phyloP scores from a whole-genome alignment of 202 grass and related monocot species.

The Sporobolus alterniflorus region DNA sequence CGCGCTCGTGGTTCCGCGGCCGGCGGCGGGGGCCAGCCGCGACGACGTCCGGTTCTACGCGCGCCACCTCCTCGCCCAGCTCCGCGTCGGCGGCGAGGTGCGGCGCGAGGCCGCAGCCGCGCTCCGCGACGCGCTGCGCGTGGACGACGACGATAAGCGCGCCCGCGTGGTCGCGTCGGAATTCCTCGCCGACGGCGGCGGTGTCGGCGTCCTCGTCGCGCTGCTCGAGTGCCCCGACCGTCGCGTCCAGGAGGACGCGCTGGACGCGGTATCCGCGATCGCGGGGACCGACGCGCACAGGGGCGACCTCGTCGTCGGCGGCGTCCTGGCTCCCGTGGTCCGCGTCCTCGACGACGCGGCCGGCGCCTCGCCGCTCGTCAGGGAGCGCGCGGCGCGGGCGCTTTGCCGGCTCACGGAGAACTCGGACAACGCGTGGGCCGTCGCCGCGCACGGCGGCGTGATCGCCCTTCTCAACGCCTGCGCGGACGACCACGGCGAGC shows the following conservation, averaged over 20 bases:
- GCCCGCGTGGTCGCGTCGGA: conserved; percentile 61
- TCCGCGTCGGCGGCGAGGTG: conserved; percentile 68
- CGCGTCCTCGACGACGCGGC: conserved; percentile 48
- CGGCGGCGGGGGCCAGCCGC: conserved; percentile 47
- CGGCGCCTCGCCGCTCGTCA: conserved; percentile 26
- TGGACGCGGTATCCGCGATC: conserved; percentile 61
- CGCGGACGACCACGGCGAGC: conserved; percentile 52
- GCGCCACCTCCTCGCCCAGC: conserved; percentile 72
- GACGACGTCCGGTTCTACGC: conserved; percentile 92
- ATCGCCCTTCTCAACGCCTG: conserved; percentile 64
- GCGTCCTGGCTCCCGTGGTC: conserved; percentile 59
- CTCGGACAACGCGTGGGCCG: conserved; percentile 89
- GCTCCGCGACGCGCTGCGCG: conserved; percentile 50
- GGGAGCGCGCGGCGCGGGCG: conserved; percentile 62
- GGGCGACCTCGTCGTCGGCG: conserved; percentile 54
- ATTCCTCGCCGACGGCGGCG: conserved; percentile 41
- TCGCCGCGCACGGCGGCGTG: conserved; percentile 89
- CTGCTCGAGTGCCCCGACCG: conserved; percentile 65
- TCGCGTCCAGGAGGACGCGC: conserved; percentile 52
- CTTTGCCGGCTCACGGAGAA: conserved; percentile 85
- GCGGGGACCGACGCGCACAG: conserved; percentile 58
- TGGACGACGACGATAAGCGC: conserved; percentile 61
- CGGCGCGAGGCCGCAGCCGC: conserved; percentile 46
- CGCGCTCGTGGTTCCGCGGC: conserved; percentile 71
- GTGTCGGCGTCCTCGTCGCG: conserved; percentile 56